Base-by-base conservation (phyloP, 208 protist species). In the Novymonas esmeraldas region DNA sequence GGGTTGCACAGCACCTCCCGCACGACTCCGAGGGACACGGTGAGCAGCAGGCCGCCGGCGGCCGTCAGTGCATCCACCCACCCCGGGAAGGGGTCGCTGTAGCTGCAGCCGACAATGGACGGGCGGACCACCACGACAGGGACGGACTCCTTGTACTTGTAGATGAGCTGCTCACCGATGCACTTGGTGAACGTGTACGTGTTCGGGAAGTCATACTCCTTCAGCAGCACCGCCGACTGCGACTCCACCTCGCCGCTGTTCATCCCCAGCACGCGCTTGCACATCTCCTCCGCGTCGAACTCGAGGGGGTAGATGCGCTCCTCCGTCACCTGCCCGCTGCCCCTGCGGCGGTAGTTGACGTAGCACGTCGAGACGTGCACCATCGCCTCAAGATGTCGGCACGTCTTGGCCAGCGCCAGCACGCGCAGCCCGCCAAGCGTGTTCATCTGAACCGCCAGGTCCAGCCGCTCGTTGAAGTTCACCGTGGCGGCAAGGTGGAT, bases 101-200 rank as follows among this genome's bases (percentile, higher is more conserved):
- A 78, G 60, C 85, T 89, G 65, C 76, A 85, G 28, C 89, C 92
- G 14, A 97, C 79, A 61, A 97, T 97, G n/a, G 90, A 85, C n/a
- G 92, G 92, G 10, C 92, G 85, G 24, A 95, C 77, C 45, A 95
- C 82, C 11, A 73, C 78, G 11, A 97, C 13, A 0, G 88, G 89
- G 20, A 92, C 76, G 51, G 83, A 65, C 16, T 80, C 85, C 65
- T 77, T 84, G 73, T 80, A 78, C 34, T 72, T 55, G 41, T 69
- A 29, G 16, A 95, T 62, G 34, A 97, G 68, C 41, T 85, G 81
- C 77, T 97, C 92, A 28, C 86, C 82, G 42, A 97, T 82, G 52
- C 62, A 81, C 76, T 97, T 97, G 39, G 92, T 95, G 76, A 95
- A 84, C 14, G 90, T 95, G 77, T 97, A 97, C 16, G 92, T 97